Conservation (phyloP, 768 basidiomycete genomes). For the Leccinum incarnatum region DNA sequence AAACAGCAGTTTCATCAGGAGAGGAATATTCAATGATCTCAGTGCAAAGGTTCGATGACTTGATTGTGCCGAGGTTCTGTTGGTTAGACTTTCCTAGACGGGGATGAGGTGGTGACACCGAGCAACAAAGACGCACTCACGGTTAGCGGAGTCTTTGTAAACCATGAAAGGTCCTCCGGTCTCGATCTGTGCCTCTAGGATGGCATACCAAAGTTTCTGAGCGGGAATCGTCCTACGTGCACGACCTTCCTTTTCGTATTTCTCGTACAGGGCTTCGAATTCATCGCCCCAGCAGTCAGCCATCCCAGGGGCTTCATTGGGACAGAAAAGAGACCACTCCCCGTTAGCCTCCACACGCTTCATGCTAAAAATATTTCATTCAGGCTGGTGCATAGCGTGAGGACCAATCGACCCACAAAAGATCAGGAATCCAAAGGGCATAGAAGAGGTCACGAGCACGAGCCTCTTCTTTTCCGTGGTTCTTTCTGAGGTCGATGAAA, state of each 20-base stretch:
- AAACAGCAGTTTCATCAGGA: conserved; percentile 96
- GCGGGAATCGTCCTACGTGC: conserved; percentile 83
- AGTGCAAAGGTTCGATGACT: conserved; percentile 98
- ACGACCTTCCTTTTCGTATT: conserved; percentile 88
- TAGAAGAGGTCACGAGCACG: conserved; percentile 97
- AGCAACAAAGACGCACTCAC: conserved; percentile 42
- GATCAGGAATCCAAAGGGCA: conserved; percentile 95
- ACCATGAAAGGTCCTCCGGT: conserved; percentile 99
- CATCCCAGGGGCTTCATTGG: conserved; percentile 90
- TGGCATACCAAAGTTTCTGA: conserved; percentile 98
- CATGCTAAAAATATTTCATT: conserved; percentile 58
- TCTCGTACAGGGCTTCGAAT: conserved; percentile 82
- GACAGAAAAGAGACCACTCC: conserved; percentile 97
- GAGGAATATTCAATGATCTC: conserved; percentile 99
- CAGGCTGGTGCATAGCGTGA: neutral
- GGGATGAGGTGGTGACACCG: neutral
- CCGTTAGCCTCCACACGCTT: conserved; percentile 88
- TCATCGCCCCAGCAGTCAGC: conserved; percentile 87
- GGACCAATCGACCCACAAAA: conserved; percentile 62
- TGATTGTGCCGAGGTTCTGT: conserved; percentile 97
- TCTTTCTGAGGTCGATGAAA: conserved; percentile 96
- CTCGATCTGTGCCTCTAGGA: conserved; percentile 95
- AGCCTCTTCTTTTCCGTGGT: conserved; percentile 97
- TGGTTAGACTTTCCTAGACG: conserved; percentile 93
- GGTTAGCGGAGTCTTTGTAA: conserved; percentile 95